Evolutionary conservation across 2,329 filamentous ascomycete genomes (phyloP), one percentile per base, ranked within the genome.

Genomic region (Fusarium musae): DNA sequence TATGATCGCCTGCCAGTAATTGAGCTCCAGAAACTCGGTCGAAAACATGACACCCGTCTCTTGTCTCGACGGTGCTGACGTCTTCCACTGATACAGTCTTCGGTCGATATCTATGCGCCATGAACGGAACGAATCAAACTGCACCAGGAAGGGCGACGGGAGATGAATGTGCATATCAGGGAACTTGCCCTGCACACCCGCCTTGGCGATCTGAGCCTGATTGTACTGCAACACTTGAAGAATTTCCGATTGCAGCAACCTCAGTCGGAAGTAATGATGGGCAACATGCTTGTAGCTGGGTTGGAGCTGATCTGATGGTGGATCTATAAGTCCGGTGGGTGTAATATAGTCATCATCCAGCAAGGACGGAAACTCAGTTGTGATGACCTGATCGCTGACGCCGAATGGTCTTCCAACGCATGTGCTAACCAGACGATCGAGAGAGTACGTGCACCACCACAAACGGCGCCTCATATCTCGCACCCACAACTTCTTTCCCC

Each of bases 1-100:
- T 75, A 98, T 97, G 69, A 98, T 91, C 7, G 95, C 94, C 81
- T 98, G 96, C 95, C 96, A 98, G 82, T 98, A 98, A 81, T 98
- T 98, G 69, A 98, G 87, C 77, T 98, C 94, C 9, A 98, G 84
- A 77, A 98, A 97, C 63, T 97, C 93, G 3, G 93, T 91, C 1
- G 93, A 95, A 80, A 98, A 98, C 8, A 91, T 91, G 5, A 98
- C 96, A 2, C 95, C 95, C 0, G 94, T 97, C 65, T 96, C 91
- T 28, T 89, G 83, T 70, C 92, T 91, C 1, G 89, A 92, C 1
- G 96, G 96, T 3, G 95, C 93, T 9, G 91, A 91, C 34, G 91
- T 90, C 80, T 96, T 96, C 96, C 96, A 98, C 75, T 96, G 91
- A 74, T 91, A 91, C 46, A 98, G 83, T 42, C 96, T 89, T 68